phyloP scores from a whole-genome alignment of 2,329 filamentous ascomycete species.

The Leptosphaerulina australis region DNA sequence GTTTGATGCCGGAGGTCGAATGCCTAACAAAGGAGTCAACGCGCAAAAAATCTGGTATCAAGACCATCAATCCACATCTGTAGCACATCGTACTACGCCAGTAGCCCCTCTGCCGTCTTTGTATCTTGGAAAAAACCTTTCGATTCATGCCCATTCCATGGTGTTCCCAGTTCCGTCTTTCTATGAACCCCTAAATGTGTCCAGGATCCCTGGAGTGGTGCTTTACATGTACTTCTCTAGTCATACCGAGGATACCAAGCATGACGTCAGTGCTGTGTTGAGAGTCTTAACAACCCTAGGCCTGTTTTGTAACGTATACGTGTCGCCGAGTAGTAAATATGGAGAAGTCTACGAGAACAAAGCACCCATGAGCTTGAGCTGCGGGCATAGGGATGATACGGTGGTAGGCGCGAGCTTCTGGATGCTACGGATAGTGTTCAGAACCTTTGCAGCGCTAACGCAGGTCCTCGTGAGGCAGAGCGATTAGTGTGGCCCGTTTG shows the following conservation, averaged over 20 bases:
- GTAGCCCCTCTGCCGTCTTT: conserved; percentile 25
- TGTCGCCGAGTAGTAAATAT: conserved; percentile 18
- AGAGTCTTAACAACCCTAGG: conserved; percentile 23
- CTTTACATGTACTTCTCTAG: conserved; percentile 24
- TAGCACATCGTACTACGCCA: conserved; percentile 19
- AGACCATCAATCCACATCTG: conserved; percentile 27
- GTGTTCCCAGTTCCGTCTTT: conserved; percentile 22
- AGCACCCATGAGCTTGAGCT: conserved; percentile 24
- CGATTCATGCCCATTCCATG: conserved; percentile 30
- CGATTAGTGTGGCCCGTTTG: too few species aligned
- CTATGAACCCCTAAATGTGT: conserved; percentile 15
- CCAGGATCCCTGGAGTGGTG: conserved; percentile 11
- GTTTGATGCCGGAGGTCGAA: too few species aligned
- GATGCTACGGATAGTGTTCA: conserved; percentile 21
- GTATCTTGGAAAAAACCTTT: conserved; percentile 25
- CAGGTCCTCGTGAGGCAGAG: conserved; percentile 22
- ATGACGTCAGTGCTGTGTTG: conserved; percentile 29
- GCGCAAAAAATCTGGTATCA: too few species aligned
- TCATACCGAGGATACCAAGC: conserved; percentile 21
- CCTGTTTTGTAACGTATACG: conserved; percentile 12
- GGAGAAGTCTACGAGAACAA: conserved; percentile 32
- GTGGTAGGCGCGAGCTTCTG: conserved; percentile 27
- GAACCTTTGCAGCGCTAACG: conserved; percentile 19
- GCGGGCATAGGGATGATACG: conserved; percentile 23
- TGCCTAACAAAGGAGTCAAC: too few species aligned